Conservation (phyloP, 2,329 filamentous ascomycete genomes). For the Pseudogymnoascus sp. region DNA sequence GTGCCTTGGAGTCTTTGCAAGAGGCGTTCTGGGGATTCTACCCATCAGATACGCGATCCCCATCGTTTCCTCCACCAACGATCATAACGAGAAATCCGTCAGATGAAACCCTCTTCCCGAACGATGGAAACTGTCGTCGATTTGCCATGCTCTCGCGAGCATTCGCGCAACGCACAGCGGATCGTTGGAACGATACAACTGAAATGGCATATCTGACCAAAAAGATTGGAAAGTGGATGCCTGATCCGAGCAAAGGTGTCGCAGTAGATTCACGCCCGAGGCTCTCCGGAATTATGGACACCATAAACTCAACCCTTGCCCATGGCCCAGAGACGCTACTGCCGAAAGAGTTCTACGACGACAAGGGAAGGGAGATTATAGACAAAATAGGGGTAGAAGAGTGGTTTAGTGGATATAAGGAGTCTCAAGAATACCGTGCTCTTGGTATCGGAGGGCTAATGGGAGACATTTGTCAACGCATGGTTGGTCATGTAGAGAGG, state of each 20-base stretch:
- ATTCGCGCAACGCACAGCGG: conserved; percentile 64
- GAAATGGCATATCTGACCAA: conserved; percentile 81
- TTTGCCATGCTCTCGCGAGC: conserved; percentile 62
- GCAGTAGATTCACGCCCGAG: conserved; percentile 79
- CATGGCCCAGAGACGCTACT: conserved; percentile 74
- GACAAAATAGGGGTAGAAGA: conserved; percentile 74
- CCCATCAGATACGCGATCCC: conserved; percentile 44
- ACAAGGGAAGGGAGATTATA: conserved; percentile 59
- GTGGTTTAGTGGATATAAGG: conserved; percentile 83
- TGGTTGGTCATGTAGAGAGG: conserved; percentile 59
- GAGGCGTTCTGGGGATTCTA: conserved; percentile 71
- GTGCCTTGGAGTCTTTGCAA: conserved; percentile 70
- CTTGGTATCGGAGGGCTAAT: conserved; percentile 80
- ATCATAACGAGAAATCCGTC: conserved; percentile 57
- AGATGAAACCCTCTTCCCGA: conserved; percentile 75
- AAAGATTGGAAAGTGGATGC: conserved; percentile 79
- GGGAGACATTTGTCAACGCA: conserved; percentile 72
- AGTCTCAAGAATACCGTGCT: conserved; percentile 78
- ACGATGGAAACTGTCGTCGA: conserved; percentile 65
- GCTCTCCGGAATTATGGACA: conserved; percentile 88
- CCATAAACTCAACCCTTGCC: conserved; percentile 78
- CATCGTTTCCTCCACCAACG: conserved; percentile 51
- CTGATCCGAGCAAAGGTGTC: conserved; percentile 56
- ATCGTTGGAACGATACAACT: conserved; percentile 65
- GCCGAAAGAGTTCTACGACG: conserved; percentile 81